Base-by-base conservation (phyloP, 129 eudicot genomes). In the Glebionis coronaria region DNA sequence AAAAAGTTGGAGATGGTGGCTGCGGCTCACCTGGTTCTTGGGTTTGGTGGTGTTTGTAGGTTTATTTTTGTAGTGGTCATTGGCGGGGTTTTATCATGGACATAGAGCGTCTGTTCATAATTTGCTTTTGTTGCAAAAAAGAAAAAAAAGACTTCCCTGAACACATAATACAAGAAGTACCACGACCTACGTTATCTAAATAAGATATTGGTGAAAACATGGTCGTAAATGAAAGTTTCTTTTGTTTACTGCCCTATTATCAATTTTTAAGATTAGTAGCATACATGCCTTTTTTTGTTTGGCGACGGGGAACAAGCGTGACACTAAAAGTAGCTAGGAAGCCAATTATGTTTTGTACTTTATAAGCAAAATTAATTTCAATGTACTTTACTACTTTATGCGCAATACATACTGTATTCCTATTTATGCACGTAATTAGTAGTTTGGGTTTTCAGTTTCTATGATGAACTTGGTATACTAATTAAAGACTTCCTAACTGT, bases 211-310 rank as follows among this genome's bases (percentile, higher is more conserved):
- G 44, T 1, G 4, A 62, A 50, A 31, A 31, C 38, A 31, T 31
- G 38, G 5, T 31, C 38, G 38, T 31, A 31, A 38, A 18, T 44
- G 61, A 52, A n/a, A 52, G 23, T 29, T 38, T 52, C 27, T 31
- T 67, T 54, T 67, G 27, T 40, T 61, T 60, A 29, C 2, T 46
- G 23, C 14, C 40, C 70, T 65, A 10, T 45, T 65, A 65, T 23
- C 9, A 21, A 4, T 21, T 7, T 49, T n/a, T 47, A 47, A 20
- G 73, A 29, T 46, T 47, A 38, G 62, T 74, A 5, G 62, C 73
- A 67, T 73, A 58, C 73, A 55, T 14, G 50, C 29, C 13, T 47
- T 74, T 74, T 38, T 35, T 35, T 49, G 73, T 35, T 46, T 38
- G 46, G 44, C 53, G 4, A 73, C 29, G 29, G 58, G 51, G 78